A percentile compares a stretch with the other conserved stretches of the same genome.
These are phyloP conservation scores for Toxicodendron radicans DNA, from an alignment of 345 rosid species.

Conservation along the genomic window DNA sequence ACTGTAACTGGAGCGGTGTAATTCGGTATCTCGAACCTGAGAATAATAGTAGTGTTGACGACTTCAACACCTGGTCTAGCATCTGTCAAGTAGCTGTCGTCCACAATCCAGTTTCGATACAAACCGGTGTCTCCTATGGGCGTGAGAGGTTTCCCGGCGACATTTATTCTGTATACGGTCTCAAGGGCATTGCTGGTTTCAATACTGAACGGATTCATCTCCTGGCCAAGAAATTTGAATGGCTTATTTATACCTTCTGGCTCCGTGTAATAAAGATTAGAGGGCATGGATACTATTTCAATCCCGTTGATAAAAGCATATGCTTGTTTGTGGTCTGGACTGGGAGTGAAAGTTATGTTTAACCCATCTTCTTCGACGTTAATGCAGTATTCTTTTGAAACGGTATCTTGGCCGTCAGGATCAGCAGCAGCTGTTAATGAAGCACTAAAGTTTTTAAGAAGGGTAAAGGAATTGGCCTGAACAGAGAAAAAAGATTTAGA, in stretches of 20 bases:
- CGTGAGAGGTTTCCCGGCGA: neutral
- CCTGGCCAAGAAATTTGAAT: neutral
- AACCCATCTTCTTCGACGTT: neutral
- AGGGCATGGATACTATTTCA: conserved; percentile 9
- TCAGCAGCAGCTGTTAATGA: neutral
- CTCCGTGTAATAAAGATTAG: neutral
- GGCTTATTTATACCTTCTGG: no score
- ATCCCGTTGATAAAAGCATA: conserved; percentile 5
- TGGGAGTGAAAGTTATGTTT: conserved; percentile 15
- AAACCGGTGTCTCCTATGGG: conserved; percentile 20
- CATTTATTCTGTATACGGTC: conserved; percentile 32
- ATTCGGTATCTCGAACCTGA: conserved; percentile 12
- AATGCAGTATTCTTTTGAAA: conserved; percentile 10
- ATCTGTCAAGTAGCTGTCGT: neutral
- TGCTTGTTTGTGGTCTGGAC: neutral
- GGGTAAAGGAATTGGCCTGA: conserved; percentile 9
- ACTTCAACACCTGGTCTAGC: neutral
- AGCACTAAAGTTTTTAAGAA: conserved; percentile 14
- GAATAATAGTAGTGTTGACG: rapidly evolving
- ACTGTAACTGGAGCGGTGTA: conserved; percentile 39
- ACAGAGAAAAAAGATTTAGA: conserved; percentile 28
- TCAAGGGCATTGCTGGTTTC: conserved; percentile 19
- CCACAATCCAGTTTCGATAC: conserved; percentile 36
- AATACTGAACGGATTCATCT: neutral
- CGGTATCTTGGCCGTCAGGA: rapidly evolving